Base-by-base conservation (phyloP, 2,329 filamentous ascomycete genomes). In the Pseudogymnoascus sp. region DNA sequence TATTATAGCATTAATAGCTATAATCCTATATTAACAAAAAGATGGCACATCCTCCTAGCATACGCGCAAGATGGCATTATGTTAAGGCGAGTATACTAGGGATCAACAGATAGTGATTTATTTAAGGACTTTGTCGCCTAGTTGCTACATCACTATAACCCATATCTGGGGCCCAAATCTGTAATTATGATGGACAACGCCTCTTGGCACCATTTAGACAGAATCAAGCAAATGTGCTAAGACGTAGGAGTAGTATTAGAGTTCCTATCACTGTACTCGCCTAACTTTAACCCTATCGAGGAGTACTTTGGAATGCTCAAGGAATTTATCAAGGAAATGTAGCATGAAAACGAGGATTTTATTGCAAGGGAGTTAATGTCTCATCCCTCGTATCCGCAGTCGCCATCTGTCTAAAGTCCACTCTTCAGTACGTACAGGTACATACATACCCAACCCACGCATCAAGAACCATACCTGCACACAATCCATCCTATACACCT, bases 221-320 rank as follows among this genome's bases (percentile, higher is more conserved):
- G 68, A 60, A 64, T 75, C 35, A 16, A 69, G 61, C 10, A 33
- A 11, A 33, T 33, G 31, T 76, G 72, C 66, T 38, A 61, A 40
- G 66, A 70, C 7, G 70, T 70, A 40, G 69, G 73, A 35, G 73
- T 75, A 31, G 70, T 71, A 66, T 67, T 75, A 13, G 33, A 70
- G 44, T 75, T 72, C 67, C 63, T 76, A 29, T 70, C 73, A 37
- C 74, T 69, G 26, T 76, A 76, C 64, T 76, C 70, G 42, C 74
- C 72, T 21, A 70, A 75, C 65, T 66, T 75, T 4, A 75, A 76
- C 65, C 72, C 70, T 26, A 74, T 44, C 3, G 11, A 44, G 42
- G 42, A 44, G 42, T 44, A 24, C 42, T 77, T 76, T 68, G 64
- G 70, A n/a, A 71, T 74, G 62, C 65, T 76, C 6, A 76, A 76